These are phyloP conservation scores for Ceratobasidium sp. DNA, from an alignment of 1,284 basidiomycete genomes.

Conservation along the genomic window DNA sequence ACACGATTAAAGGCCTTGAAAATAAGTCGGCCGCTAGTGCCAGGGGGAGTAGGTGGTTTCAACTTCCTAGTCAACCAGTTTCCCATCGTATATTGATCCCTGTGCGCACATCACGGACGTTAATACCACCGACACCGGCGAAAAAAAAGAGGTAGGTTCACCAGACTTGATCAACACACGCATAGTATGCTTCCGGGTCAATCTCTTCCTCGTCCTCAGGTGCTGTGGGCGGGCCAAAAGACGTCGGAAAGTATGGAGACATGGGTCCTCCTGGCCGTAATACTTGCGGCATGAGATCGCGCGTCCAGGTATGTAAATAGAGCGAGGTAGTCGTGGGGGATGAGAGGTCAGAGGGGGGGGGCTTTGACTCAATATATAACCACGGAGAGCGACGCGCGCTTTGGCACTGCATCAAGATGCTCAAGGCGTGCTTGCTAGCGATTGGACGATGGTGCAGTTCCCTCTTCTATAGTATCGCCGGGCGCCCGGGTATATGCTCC, in stretches of 20 bases:
- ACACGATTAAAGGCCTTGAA: conserved; percentile 42
- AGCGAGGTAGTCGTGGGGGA: too few species aligned
- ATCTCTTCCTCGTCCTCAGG: conserved; percentile 15
- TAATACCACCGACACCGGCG: neutral
- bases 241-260: neutral
- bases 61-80: conserved; percentile 24
- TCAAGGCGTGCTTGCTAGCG: neutral
- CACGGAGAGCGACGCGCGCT: neutral
- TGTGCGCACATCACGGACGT: neutral
- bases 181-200: conserved; percentile 22
- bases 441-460: neutral
- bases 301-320: neutral
- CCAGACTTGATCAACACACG: conserved; percentile 38
- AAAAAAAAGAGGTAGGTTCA: neutral
- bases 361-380: neutral
- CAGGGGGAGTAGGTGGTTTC: neutral
- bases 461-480: too few species aligned
- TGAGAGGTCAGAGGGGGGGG: neutral
- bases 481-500: too few species aligned
- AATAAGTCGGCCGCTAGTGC: conserved; percentile 7
- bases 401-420: neutral
- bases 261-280: too few species aligned
- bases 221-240: neutral
- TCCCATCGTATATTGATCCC: conserved; percentile 25
- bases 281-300: neutral